These are phyloP conservation scores for Sporothrix phasma DNA, from an alignment of 2,329 filamentous ascomycete species.

Conservation along the genomic window DNA sequence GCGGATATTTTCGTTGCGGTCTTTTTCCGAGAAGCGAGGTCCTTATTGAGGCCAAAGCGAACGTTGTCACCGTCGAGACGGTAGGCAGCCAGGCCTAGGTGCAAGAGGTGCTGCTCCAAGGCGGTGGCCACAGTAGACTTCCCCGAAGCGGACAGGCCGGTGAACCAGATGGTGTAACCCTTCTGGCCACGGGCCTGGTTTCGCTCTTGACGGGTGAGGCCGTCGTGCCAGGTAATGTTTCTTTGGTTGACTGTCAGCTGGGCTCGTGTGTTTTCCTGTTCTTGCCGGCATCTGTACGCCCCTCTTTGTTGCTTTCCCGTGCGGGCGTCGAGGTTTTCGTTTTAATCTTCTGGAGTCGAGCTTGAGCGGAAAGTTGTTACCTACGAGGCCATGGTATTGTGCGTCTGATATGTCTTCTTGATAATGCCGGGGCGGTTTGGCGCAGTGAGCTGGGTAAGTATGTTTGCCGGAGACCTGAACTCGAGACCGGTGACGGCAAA, in stretches of 20 bases:
- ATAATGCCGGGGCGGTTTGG: background rate
- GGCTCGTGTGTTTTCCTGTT: background rate
- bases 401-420: background rate
- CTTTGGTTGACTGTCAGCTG: slow-evolving; percentile 33
- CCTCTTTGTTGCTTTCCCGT: background rate
- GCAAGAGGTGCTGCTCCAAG: slow-evolving; percentile 91
- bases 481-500: background rate
- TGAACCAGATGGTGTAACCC: slow-evolving; percentile 96
- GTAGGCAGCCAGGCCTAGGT: slow-evolving; percentile 74
- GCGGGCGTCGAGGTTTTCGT: too few relatives aligned
- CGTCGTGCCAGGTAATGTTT: slow-evolving; percentile 85
- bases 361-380: background rate
- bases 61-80: slow-evolving; percentile 97
- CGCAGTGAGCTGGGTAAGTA: too few relatives aligned
- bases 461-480: background rate
- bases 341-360: too few relatives aligned
- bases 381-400: slow-evolving; percentile 4
- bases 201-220: slow-evolving; percentile 69
- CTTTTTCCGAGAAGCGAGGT: slow-evolving; percentile 85
- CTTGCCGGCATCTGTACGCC: background rate
- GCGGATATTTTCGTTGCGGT: slow-evolving; percentile 96
- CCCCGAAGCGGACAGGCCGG: slow-evolving; percentile 87
- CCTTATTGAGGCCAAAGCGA: slow-evolving; percentile 95
- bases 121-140: slow-evolving; percentile 97
- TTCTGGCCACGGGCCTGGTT: slow-evolving; percentile 66